Conservation (phyloP, 495 filamentous ascomycete genomes). For the Penicillium waksmanii region DNA sequence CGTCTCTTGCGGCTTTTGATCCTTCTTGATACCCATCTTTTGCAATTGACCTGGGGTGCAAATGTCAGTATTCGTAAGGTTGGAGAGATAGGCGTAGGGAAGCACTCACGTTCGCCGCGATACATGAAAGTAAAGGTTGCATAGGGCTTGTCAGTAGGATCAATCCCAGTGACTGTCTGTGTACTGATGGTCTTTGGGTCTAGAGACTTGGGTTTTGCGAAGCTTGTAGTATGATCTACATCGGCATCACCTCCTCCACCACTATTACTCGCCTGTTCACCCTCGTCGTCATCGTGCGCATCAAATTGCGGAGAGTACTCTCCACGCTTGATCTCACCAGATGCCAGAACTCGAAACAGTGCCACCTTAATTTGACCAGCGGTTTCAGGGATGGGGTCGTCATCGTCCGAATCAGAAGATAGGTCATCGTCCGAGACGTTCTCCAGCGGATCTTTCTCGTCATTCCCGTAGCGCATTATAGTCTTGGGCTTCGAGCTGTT, state of each 20-base stretch:
- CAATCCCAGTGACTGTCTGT: conserved; percentile 98
- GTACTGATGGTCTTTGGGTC: conserved; percentile 98
- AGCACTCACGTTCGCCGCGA: conserved; percentile 82
- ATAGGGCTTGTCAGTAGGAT: conserved; percentile 92
- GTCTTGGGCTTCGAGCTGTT: conserved; percentile 52
- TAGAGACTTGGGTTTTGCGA: conserved; percentile 94
- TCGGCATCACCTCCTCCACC: conserved; percentile 60
- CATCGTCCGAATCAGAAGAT: conserved; percentile 73
- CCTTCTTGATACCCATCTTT: conserved; percentile 85
- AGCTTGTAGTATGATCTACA: conserved; percentile 97
- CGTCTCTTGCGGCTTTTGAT: conserved; percentile 60
- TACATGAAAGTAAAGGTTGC: conserved; percentile 98
- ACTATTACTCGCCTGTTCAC: conserved; percentile 39
- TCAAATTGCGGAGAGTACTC: conserved; percentile 99
- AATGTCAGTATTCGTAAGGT: conserved; percentile 26
- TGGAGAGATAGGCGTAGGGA: neutral
- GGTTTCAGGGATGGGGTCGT: conserved; percentile 90
- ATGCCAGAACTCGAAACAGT: conserved; percentile 92
- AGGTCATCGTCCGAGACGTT: conserved; percentile 69
- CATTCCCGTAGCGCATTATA: conserved; percentile 77
- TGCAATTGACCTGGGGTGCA: conserved; percentile 74
- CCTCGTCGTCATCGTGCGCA: conserved; percentile 91
- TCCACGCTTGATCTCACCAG: conserved; percentile 93
- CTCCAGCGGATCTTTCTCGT: conserved; percentile 72
- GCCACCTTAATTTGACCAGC: conserved; percentile 98